Evolutionary conservation across 495 filamentous ascomycete genomes (phyloP).

Genomic region (Diplogelasinospora grovesii): DNA sequence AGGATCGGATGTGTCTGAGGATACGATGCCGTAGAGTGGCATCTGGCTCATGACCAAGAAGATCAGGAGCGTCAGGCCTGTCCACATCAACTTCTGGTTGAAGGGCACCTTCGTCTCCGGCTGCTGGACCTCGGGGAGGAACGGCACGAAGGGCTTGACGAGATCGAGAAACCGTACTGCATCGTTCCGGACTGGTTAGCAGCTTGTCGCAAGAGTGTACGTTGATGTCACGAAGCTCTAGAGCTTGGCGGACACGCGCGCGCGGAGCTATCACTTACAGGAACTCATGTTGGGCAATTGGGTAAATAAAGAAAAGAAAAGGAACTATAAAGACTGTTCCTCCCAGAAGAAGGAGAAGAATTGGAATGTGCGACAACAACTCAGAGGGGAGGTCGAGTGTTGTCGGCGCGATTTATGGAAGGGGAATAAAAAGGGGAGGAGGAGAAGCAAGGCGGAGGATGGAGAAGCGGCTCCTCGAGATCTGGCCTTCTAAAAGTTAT

Average conservation of each 20-base stretch:
- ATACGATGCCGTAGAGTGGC: slow-evolving; percentile 93
- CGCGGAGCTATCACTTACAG: slow-evolving; percentile 39
- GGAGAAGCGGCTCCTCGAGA: slow-evolving; percentile 33
- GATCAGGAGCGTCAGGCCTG: slow-evolving; percentile 90
- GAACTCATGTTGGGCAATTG: slow-evolving; percentile 51
- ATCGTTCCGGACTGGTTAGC: slow-evolving; percentile 24
- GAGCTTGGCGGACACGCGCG: slow-evolving; percentile 34
- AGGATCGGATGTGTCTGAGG: slow-evolving; percentile 93
- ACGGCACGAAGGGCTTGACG: slow-evolving; percentile 97
- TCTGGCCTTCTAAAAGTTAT: slow-evolving; percentile 46
- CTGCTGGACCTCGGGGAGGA: slow-evolving; percentile 96
- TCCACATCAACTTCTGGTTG: slow-evolving; percentile 99
- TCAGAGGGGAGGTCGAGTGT: slow-evolving; percentile 27
- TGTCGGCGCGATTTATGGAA: slow-evolving; percentile 32
- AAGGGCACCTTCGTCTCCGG: slow-evolving; percentile 96
- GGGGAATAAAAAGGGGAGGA: slow-evolving; percentile 28
- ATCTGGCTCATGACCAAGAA: slow-evolving; percentile 99
- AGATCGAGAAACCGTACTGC: slow-evolving; percentile 98
- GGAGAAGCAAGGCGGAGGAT: slow-evolving; percentile 29
- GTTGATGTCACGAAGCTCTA: slow-evolving; percentile 30
- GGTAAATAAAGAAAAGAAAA: slow-evolving; percentile 28
- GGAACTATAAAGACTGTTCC: slow-evolving; percentile 36
- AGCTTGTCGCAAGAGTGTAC: slow-evolving; percentile 11
- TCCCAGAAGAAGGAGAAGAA: slow-evolving; percentile 31
- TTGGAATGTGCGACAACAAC: slow-evolving; percentile 32